Percentiles rank a stretch among this genome's conserved stretches.
Evolutionary conservation across 495 filamentous ascomycete genomes (phyloP).

Genomic region (Penicillium cinerascens): DNA sequence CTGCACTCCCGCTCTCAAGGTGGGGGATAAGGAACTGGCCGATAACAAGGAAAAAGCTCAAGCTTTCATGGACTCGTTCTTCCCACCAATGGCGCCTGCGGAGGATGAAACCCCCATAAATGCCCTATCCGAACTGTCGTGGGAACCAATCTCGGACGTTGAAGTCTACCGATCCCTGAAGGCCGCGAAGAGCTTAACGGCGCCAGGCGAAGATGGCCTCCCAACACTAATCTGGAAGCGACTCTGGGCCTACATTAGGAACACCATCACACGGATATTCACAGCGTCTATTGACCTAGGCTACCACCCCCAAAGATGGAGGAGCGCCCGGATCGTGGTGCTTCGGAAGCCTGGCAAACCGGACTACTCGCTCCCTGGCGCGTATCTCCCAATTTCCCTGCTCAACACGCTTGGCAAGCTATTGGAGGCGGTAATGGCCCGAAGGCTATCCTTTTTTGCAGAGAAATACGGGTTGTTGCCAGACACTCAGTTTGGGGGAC

Average conservation of each 20-base stretch:
- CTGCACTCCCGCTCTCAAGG: slow-evolving; percentile 12
- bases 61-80: slow-evolving; percentile 26
- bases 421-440: slow-evolving; percentile 22
- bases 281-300: slow-evolving; percentile 15
- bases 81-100: slow-evolving; percentile 23
- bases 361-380: slow-evolving; percentile 19
- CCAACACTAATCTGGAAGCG: slow-evolving; percentile 22
- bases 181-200: slow-evolving; percentile 17
- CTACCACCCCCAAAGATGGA: slow-evolving; percentile 18
- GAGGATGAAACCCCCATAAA: no score
- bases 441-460: slow-evolving; percentile 14
- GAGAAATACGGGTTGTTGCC: slow-evolving; percentile 25
- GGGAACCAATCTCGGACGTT: slow-evolving; percentile 20
- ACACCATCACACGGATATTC: slow-evolving; percentile 16
- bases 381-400: slow-evolving; percentile 25
- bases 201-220: slow-evolving; percentile 23
- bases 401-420: slow-evolving; percentile 28
- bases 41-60: slow-evolving; percentile 23
- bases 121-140: slow-evolving; percentile 15
- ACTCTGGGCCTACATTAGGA: slow-evolving; percentile 15
- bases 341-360: slow-evolving; percentile 23
- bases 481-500: slow-evolving; percentile 22
- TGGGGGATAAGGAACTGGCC: slow-evolving; percentile 4
- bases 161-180: slow-evolving; percentile 23
- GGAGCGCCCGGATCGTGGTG: slow-evolving; percentile 20